phyloP scores from a whole-genome alignment of 805 yeast genomes.

The Suhomyces prunicola region DNA sequence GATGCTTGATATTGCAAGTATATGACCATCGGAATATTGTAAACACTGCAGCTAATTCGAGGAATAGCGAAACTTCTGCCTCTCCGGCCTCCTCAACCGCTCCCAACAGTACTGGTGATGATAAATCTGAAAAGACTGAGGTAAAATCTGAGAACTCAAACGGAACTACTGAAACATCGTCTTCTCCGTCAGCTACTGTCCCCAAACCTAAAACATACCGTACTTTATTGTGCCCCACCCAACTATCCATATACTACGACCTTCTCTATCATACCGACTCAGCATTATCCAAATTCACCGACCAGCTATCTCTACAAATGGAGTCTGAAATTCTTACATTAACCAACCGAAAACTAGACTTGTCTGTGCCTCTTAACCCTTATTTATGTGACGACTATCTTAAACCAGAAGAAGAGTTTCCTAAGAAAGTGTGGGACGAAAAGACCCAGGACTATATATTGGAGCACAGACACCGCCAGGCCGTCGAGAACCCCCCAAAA shows the following conservation, averaged over 20 bases:
- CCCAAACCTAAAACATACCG: constrained; percentile 68
- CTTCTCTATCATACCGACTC: constrained; percentile 78
- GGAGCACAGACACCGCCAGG: constrained; percentile 30
- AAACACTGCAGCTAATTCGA: constrained; percentile 1
- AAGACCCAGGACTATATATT: constrained; percentile 30
- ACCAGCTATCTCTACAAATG: constrained; percentile 71
- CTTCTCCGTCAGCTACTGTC: neutral
- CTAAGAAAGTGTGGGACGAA: constrained; percentile 44
- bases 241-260: constrained; percentile 78
- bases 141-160: neutral
- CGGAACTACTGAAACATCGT: neutral
- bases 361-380: constrained; percentile 73
- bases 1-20: constrained; percentile 82
- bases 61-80: neutral
- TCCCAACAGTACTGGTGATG: neutral
- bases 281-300: constrained; percentile 71
- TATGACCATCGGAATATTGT: constrained; percentile 71
- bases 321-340: constrained; percentile 84
- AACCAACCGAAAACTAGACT: constrained; percentile 72
- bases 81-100: neutral
- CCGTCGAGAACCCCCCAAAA: constrained; percentile 28
- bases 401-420: constrained; percentile 47
- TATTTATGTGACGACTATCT: constrained; percentile 47
- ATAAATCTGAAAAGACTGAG: neutral
- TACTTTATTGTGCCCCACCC: constrained; percentile 77